Percentiles rank a stretch among this genome's conserved stretches.
Evolutionary conservation across 805 yeast species (phyloP).

Genomic region (Kodamaea kakaduensis): DNA sequence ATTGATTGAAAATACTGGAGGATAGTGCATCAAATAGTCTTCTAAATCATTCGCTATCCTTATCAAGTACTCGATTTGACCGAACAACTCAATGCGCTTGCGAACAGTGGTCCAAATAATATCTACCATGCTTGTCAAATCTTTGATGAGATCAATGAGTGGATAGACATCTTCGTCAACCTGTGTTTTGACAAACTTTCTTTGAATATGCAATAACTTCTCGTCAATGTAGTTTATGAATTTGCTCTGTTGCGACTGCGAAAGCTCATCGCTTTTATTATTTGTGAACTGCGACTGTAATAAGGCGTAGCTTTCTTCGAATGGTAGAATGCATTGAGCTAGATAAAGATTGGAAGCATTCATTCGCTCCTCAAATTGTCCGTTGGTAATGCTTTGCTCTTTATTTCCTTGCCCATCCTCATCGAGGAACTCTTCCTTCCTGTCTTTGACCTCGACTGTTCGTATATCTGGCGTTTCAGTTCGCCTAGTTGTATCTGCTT

Average conservation of each 20-base stretch:
- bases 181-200: conserved; percentile 44
- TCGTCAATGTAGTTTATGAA: conserved; percentile 54
- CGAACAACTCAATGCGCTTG: conserved; percentile 34
- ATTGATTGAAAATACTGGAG: conserved; percentile 13
- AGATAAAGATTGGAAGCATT: conserved; percentile 13
- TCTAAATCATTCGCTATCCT: conserved; percentile 63
- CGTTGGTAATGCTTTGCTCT: conserved; percentile 1
- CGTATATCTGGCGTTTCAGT: background rate
- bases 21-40: conserved; percentile 48
- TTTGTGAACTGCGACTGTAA: conserved; percentile 13
- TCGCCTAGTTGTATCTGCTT: conserved; percentile 4
- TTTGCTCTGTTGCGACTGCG: conserved; percentile 49
- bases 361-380: background rate
- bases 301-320: conserved; percentile 25
- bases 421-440: conserved; percentile 1
- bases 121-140: conserved; percentile 46
- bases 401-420: conserved; percentile 1
- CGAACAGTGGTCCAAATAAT: conserved; percentile 60
- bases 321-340: conserved; percentile 19
- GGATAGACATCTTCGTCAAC: conserved; percentile 28
- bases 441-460: conserved; percentile 1
- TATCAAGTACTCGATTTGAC: conserved; percentile 61
- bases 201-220: conserved; percentile 48
- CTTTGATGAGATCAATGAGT: conserved; percentile 36
- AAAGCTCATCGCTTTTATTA: conserved; percentile 8